Conservation (phyloP, 163 green algal genomes). For the Scenedesmus sp. region DNA sequence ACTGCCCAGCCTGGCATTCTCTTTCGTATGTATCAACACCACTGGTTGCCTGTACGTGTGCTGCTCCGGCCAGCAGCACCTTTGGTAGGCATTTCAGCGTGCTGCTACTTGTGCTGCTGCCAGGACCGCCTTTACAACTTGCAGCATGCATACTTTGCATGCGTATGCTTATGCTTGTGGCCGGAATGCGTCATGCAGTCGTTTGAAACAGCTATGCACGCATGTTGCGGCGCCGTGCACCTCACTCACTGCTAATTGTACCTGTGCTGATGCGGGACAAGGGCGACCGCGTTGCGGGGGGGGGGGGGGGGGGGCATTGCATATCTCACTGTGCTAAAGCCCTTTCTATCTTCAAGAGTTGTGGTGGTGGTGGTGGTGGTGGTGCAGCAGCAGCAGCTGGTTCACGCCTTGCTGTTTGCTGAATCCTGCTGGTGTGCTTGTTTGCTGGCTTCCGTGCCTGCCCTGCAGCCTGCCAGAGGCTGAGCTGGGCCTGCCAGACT, state of each 20-base stretch:
- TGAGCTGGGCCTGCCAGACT: slow-evolving; percentile 38
- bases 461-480: slow-evolving; percentile 46
- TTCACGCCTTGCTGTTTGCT: not conserved
- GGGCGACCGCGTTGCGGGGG: too few species aligned
- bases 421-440: slow-evolving; percentile 23
- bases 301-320: too few species aligned
- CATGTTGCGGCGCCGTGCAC: not conserved
- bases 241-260: too few species aligned
- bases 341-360: too few species aligned
- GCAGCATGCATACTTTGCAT: not conserved
- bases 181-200: not conserved
- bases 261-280: too few species aligned
- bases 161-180: not conserved
- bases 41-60: not conserved
- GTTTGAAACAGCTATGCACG: not conserved
- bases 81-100: not conserved
- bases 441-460: slow-evolving; percentile 17
- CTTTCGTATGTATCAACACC: not conserved
- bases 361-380: too few species aligned
- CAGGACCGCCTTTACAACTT: not conserved
- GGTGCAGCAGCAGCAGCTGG: not conserved
- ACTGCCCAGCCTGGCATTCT: not conserved
- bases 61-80: not conserved
- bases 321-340: too few species aligned
- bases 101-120: not conserved